phyloP scores from a whole-genome alignment of 495 filamentous ascomycete species.

The Cairneyella variabilis region DNA sequence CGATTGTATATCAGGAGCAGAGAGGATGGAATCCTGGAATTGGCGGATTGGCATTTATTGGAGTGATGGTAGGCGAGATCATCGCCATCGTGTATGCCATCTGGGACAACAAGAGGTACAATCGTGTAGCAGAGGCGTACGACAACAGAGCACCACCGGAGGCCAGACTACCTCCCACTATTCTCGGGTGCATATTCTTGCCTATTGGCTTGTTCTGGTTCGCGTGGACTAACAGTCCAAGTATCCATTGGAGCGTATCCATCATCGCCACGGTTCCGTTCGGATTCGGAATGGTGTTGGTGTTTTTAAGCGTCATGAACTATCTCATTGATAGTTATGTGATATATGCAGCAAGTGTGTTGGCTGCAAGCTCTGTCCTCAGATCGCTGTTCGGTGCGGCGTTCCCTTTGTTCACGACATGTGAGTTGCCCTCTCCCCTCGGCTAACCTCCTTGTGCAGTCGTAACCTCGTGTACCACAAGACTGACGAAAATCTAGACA shows the following conservation, averaged over 20 bases:
- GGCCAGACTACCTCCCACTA: conserved; percentile 67
- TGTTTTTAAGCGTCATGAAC: conserved; percentile 55
- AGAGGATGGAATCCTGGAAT: conserved; percentile 73
- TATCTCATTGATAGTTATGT: conserved; percentile 57
- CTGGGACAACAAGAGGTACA: conserved; percentile 55
- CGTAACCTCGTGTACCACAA: too few species aligned
- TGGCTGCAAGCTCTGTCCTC: conserved; percentile 60
- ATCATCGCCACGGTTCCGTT: conserved; percentile 66
- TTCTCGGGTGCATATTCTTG: conserved; percentile 62
- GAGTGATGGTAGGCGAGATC: conserved; percentile 77
- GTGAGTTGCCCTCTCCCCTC: conserved; percentile 44
- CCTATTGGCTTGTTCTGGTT: conserved; percentile 69
- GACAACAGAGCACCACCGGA: conserved; percentile 58
- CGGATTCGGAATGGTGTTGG: conserved; percentile 68
- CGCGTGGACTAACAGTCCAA: conserved; percentile 57
- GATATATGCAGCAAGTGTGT: conserved; percentile 75
- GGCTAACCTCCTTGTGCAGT: conserved; percentile 19
- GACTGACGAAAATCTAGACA: conserved; percentile 61
- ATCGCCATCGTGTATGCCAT: conserved; percentile 64
- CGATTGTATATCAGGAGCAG: conserved; percentile 69
- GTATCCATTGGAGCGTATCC: conserved; percentile 64
- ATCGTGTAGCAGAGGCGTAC: conserved; percentile 28
- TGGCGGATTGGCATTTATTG: conserved; percentile 74
- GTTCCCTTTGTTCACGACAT: conserved; percentile 60
- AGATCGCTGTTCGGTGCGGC: conserved; percentile 58